Conservation (phyloP, 176 grass and related monocot genomes). For the Neostapfia colusana region DNA sequence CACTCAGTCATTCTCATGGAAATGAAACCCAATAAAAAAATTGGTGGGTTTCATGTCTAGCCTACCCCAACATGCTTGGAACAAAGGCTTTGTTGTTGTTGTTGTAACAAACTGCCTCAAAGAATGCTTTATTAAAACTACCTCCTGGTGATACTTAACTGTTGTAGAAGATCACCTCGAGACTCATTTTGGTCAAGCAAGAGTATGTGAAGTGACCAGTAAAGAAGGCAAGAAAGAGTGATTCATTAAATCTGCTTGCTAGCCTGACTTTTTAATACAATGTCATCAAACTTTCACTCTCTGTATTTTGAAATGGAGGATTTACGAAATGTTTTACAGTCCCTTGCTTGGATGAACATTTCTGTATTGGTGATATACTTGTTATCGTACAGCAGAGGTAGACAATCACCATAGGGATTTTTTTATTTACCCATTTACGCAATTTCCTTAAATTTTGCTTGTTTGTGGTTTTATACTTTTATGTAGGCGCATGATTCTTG, state of each 20-base stretch:
- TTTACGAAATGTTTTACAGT: background rate
- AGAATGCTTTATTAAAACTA: slow-evolving; percentile 12
- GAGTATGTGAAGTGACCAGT: background rate
- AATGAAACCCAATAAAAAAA: no score
- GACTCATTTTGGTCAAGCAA: background rate
- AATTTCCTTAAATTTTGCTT: slow-evolving; percentile 2
- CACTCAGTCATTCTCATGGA: no score
- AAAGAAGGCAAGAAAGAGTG: background rate
- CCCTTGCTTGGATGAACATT: background rate
- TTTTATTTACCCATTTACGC: no score
- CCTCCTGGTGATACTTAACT: background rate
- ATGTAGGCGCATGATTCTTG: slow-evolving; percentile 70
- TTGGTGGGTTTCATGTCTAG: no score
- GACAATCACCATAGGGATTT: background rate
- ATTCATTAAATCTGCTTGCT: background rate
- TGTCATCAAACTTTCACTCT: background rate
- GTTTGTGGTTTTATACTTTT: slow-evolving; percentile 28
- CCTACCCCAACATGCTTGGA: no score
- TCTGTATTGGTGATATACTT: background rate
- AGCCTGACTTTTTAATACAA: slow-evolving; percentile 1
- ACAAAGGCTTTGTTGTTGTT: no score
- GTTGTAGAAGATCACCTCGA: background rate
- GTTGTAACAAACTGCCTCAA: background rate
- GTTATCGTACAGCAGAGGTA: background rate
- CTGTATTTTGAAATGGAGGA: no score